Base-by-base conservation (phyloP, 2,329 filamentous ascomycete genomes). In the Bipolaris zeicola region DNA sequence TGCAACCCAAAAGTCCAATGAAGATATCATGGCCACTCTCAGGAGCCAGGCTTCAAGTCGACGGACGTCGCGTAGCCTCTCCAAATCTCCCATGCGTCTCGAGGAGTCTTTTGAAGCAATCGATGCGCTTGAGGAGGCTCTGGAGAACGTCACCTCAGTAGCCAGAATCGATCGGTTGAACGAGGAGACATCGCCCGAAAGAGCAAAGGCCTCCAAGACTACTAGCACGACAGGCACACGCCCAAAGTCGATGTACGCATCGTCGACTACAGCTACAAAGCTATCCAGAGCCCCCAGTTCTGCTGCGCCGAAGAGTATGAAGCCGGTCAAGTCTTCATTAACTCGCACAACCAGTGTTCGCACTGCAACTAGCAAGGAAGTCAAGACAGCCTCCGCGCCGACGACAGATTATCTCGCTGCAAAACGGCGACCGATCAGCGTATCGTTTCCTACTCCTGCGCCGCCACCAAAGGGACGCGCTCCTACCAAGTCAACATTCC, bases 41-140 rank as follows among this genome's bases (percentile, higher is more conserved):
- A 58, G 48, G 16, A 72, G 62, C 53, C 58, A 59, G 43, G 58
- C 60, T 24, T 61, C 68, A 7, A 67, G 57, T 44, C 61, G 69
- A 39, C 62, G 66, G 22, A 57, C 60, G 10, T 70, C 65, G 3
- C 64, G 65, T 39, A 71, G 63, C 39, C 64, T 65, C 1, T 64
- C 68, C 11, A 72, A 63, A 50, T 67, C 67, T 20, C 70, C 73
- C 8, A 74, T 76, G 64, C 71, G 70, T 6, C 66, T 76, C 26
- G 78, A 82, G 60, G 77, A 81, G 55, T 80, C 81, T 2, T 79
- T 84, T 28, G 77, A 79, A 51, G 82, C 80, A 4, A 74, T 83
- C 34, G 82, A 84, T 61, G 78, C 76, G 2, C 74, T 83, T 6
- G 81, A 84, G 54, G 81, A 84, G 52, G 81, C 79, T 6, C 74